These are phyloP conservation scores for Starmerella riodocensis DNA, from an alignment of 805 yeast species.

Conservation along the genomic window DNA sequence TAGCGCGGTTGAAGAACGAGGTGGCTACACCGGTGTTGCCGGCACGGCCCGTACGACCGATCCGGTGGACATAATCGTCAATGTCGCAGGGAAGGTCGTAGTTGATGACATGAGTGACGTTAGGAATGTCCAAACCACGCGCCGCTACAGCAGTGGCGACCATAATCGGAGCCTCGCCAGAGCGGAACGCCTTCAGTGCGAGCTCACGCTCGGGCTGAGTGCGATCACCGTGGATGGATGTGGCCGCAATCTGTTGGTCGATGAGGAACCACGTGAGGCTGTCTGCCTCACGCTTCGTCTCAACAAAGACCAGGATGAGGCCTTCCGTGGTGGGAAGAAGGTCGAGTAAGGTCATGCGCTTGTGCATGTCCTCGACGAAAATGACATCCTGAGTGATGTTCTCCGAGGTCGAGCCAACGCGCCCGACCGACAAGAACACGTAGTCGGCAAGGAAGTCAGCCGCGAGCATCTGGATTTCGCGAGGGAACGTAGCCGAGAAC, in stretches of 20 bases:
- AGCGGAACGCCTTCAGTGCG: conserved; percentile 86
- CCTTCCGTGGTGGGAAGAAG: conserved; percentile 73
- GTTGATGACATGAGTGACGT: conserved; percentile 94
- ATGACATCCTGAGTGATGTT: conserved; percentile 89
- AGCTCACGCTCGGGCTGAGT: conserved; percentile 95
- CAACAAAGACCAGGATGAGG: conserved; percentile 87
- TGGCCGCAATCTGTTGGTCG: conserved; percentile 84
- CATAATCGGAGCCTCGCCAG: conserved; percentile 82
- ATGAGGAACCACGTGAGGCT: conserved; percentile 82
- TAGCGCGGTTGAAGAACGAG: conserved; percentile 94
- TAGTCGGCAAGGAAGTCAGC: conserved; percentile 93
- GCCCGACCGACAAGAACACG: conserved; percentile 92
- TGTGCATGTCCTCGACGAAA: conserved; percentile 86
- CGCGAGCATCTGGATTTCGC: conserved; percentile 92
- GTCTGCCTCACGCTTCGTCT: conserved; percentile 98
- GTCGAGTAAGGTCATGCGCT: conserved; percentile 80
- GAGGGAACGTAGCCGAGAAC: conserved; percentile 99
- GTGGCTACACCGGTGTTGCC: conserved; percentile 98
- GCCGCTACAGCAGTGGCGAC: conserved; percentile 99
- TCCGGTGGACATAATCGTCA: conserved; percentile 98
- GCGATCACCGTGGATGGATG: conserved; percentile 99
- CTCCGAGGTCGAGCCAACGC: conserved; percentile 98
- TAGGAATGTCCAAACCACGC: conserved; percentile 99
- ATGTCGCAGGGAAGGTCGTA: conserved; percentile 93
- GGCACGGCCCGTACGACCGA: conserved; percentile 99